These are phyloP conservation scores for Lumnitzera racemosa DNA, from an alignment of 345 rosid genomes.

Conservation along the genomic window DNA sequence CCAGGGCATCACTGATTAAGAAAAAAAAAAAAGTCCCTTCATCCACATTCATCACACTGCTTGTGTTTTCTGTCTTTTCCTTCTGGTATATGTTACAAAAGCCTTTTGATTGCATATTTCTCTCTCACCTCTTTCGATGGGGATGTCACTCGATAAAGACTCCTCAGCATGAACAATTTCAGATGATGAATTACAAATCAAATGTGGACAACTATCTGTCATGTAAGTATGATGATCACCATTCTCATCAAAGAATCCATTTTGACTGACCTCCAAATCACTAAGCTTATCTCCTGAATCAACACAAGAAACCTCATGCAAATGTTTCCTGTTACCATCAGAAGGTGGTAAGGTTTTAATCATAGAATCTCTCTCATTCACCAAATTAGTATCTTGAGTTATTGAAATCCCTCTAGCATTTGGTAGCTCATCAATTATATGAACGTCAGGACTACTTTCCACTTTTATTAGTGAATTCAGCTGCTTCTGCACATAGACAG, in stretches of 20 bases:
- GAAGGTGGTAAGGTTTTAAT: conserved; percentile 8
- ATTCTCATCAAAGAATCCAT: conserved; percentile 8
- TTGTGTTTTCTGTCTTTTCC: no score
- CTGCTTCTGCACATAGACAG: conserved; percentile 51
- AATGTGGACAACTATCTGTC: conserved; percentile 17
- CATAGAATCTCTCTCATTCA: conserved; percentile 4
- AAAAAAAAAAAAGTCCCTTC: no score
- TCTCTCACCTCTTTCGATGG: conserved; percentile 8
- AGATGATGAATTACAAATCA: conserved; percentile 2
- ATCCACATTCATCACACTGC: no score
- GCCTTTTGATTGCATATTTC: conserved; percentile 3
- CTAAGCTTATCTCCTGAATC: conserved; percentile 8
- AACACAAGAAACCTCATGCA: conserved; percentile 10
- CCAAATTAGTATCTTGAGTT: conserved; percentile 14
- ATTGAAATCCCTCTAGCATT: conserved; percentile 6
- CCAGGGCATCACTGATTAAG: no score
- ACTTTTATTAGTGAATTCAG: conserved; percentile 28
- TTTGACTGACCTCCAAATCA: conserved; percentile 5
- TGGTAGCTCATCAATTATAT: conserved; percentile 13
- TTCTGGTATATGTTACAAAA: neutral
- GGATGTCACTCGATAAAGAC: conserved; percentile 13
- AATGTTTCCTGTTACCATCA: conserved; percentile 9
- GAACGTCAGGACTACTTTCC: conserved; percentile 15
- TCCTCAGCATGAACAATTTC: conserved; percentile 12
- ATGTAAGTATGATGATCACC: conserved; percentile 17